Base-by-base conservation (phyloP, 2,329 filamentous ascomycete species). In the Rutstroemia sydowiana region DNA sequence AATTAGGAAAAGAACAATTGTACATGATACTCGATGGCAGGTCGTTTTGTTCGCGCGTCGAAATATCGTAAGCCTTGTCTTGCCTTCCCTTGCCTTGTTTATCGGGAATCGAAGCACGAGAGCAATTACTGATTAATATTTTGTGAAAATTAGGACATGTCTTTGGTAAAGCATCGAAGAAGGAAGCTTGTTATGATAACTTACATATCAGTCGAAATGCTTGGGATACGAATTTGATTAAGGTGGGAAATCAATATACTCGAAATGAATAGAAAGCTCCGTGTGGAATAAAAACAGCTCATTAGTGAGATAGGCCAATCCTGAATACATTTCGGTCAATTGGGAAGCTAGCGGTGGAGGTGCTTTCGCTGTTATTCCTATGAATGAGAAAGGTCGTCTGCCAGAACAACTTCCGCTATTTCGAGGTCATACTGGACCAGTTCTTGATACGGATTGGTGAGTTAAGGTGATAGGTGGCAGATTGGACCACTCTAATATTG, bases 161-260 rank as follows among this genome's bases (percentile, higher is more conserved):
- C 75, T 98, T 96, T 76, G 93, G 93, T 69, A 93, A 95, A 74
- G 75, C 89, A 57, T 95, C 91, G 61, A 85, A 88, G 73, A 96
- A 95, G 81, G 93, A 98, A 71, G 88, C 88, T 79, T 96, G 91
- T 77, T 98, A 97, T 74, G 93, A 98, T 72, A 97, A 97, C 72
- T 76, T 98, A 62, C 88, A 89, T 69, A 89, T 98, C 71, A 96
- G 90, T 67, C 88, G 87, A 72, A 98, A 98, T 83, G 93, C 93
- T 51, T 98, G 93, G 93, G 93, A 98, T 71, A 96, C 91, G 66
- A 98, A 98, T 75, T 76, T 98, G 67, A 81, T 97, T 74, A 97
- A 97, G 85, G 90, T 95, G 71, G 31, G 61, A 53, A 34, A 23
- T 48, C 30, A n/a, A 45, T 26, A 53, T 42, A 21, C 30, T 14